Evolutionary conservation across 768 basidiomycete species (phyloP).

Genomic region (Macrocybe gigantea): DNA sequence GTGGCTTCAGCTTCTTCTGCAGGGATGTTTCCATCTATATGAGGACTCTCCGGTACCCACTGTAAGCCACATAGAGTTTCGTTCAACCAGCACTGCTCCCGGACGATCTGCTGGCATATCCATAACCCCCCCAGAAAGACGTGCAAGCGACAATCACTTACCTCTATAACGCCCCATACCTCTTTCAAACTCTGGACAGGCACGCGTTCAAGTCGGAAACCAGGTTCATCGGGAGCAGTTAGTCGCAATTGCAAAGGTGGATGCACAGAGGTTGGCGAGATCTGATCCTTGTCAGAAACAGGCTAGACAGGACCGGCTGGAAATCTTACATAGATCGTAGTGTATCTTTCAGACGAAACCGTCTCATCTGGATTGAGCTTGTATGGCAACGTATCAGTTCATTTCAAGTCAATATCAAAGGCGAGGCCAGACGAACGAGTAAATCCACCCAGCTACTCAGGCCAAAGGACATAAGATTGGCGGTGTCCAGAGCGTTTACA

Average conservation of each 20-base stretch:
- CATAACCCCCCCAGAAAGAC: constrained; percentile 4
- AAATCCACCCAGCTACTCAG: constrained; percentile 62
- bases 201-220: constrained; percentile 65
- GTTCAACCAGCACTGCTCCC: constrained; percentile 83
- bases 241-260: constrained; percentile 68
- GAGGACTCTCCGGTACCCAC: constrained; percentile 55
- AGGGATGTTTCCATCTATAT: constrained; percentile 18
- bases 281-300: constrained; percentile 27
- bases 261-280: constrained; percentile 58
- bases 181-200: constrained; percentile 70
- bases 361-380: constrained; percentile 50
- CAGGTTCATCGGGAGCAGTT: constrained; percentile 66
- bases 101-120: constrained; percentile 47
- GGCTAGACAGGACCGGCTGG: no score
- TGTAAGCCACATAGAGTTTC: constrained; percentile 54
- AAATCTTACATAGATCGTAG: constrained; percentile 53
- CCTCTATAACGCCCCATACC: constrained; percentile 73
- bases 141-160: constrained; percentile 15
- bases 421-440: constrained; percentile 34
- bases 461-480: constrained; percentile 40
- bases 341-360: constrained; percentile 58
- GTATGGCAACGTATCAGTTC: constrained; percentile 1
- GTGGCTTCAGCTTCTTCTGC: constrained; percentile 32
- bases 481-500: constrained; percentile 33
- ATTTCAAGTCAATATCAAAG: constrained; percentile 1